phyloP scores from a whole-genome alignment of 176 grass and related monocot genomes.

The Aegilops tauschii region DNA sequence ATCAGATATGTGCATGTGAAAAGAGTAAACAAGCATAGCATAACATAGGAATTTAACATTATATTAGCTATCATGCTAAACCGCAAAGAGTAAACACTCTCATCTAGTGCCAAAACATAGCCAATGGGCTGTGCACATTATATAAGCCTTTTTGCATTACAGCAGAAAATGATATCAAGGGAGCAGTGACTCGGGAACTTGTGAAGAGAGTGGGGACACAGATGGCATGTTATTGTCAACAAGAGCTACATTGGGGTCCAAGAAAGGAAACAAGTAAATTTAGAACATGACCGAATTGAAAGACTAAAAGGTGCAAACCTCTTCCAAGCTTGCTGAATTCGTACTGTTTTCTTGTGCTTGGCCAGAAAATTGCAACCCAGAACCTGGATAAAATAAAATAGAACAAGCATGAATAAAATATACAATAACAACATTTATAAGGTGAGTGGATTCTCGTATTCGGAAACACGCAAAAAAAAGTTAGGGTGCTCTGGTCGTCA shows the following conservation, averaged over 20 bases:
- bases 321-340: slow-evolving; percentile 30
- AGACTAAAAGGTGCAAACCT: slow-evolving; percentile 44
- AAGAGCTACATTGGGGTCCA: slow-evolving; percentile 2
- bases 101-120: slow-evolving; percentile 4
- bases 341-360: slow-evolving; percentile 33
- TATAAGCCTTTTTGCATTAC: background rate
- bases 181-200: background rate
- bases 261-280: background rate
- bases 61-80: background rate
- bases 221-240: background rate
- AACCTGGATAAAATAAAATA: slow-evolving; percentile 31
- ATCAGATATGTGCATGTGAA: slow-evolving; percentile 15
- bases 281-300: slow-evolving; percentile 5
- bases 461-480: background rate
- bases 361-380: slow-evolving; percentile 26
- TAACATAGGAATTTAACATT: slow-evolving; percentile 5
- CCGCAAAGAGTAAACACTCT: background rate
- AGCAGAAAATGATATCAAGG: background rate
- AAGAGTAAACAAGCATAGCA: slow-evolving; percentile 6
- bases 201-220: background rate
- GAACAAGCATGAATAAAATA: slow-evolving; percentile 16
- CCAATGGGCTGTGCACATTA: slow-evolving; percentile 1
- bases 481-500: background rate
- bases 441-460: background rate
- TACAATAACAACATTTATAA: background rate